Percentiles rank a stretch among this genome's conserved stretches.
Evolutionary conservation across 306 rosid species (phyloP).

Genomic region (Phaseolus lunatus): DNA sequence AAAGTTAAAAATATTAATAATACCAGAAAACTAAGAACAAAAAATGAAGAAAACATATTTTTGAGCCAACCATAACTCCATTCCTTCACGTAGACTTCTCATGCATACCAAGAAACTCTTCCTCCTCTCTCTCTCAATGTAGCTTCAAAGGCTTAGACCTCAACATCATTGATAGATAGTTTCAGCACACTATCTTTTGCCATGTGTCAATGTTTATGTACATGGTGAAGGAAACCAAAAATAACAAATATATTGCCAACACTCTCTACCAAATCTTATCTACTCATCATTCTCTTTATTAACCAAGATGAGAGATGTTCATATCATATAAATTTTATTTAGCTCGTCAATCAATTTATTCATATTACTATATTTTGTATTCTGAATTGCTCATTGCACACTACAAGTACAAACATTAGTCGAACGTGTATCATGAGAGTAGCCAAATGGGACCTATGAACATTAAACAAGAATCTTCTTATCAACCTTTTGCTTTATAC

Average conservation of each 20-base stretch:
- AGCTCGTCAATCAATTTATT: no score
- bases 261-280: background rate
- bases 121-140: slow-evolving; percentile 14
- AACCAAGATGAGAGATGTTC: background rate
- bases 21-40: slow-evolving; percentile 38
- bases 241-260: background rate
- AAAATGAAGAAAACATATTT: slow-evolving; percentile 33
- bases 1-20: slow-evolving; percentile 57
- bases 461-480: background rate
- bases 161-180: slow-evolving; percentile 20
- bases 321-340: no score
- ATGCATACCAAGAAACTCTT: slow-evolving; percentile 67
- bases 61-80: slow-evolving; percentile 64
- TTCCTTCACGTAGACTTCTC: slow-evolving; percentile 83
- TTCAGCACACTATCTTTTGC: slow-evolving; percentile 37
- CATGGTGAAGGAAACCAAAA: background rate
- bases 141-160: slow-evolving; percentile 3
- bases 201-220: background rate
- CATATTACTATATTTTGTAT: no score
- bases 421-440: slow-evolving; percentile 32
- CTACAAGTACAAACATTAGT: background rate
- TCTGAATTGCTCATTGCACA: background rate
- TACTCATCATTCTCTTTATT: background rate
- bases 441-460: slow-evolving; percentile 36
- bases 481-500: background rate